Percentiles rank a stretch among this genome's conserved stretches.
phyloP scores from a whole-genome alignment of 805 yeast species.

The Kluyveromyces dobzhanskii region DNA sequence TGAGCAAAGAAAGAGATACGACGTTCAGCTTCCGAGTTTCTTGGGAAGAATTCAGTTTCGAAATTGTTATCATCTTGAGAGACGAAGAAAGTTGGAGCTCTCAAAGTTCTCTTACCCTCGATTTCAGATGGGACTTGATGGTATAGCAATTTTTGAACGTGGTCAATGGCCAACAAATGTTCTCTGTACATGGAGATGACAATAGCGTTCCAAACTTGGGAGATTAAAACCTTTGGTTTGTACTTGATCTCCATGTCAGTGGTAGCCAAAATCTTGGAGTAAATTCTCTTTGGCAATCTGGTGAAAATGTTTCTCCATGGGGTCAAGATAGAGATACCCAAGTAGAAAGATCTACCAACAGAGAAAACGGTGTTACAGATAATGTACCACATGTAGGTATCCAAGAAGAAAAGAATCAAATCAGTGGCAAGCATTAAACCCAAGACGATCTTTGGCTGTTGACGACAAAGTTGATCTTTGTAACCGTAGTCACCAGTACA shows the following conservation, averaged over 20 bases:
- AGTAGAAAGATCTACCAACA: conserved; percentile 94
- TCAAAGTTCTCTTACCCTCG: conserved; percentile 95
- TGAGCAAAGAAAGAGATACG: conserved; percentile 99
- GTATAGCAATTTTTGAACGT: conserved; percentile 92
- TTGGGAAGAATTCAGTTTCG: conserved; percentile 95
- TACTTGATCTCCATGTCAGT: conserved; percentile 99
- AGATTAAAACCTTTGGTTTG: conserved; percentile 95
- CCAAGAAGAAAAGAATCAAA: conserved; percentile 92
- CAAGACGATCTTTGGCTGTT: conserved; percentile 81
- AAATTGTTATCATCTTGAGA: conserved; percentile 93
- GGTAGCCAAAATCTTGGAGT: conserved; percentile 94
- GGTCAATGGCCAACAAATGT: conserved; percentile 95
- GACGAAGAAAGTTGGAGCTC: conserved; percentile 98
- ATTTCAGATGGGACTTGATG: conserved; percentile 98
- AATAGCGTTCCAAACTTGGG: conserved; percentile 99
- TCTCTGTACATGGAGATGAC: conserved; percentile 99
- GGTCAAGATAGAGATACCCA: conserved; percentile 97
- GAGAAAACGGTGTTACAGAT: conserved; percentile 91
- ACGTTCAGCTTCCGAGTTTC: conserved; percentile 97
- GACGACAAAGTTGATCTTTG: conserved; percentile 60
- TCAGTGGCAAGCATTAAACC: conserved; percentile 93
- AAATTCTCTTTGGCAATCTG: conserved; percentile 96
- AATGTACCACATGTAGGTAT: conserved; percentile 98
- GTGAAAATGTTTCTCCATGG: conserved; percentile 99
- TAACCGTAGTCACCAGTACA: conserved; percentile 95